phyloP scores from a whole-genome alignment of 257 asterid genomes.

The Lycium ferocissimum region DNA sequence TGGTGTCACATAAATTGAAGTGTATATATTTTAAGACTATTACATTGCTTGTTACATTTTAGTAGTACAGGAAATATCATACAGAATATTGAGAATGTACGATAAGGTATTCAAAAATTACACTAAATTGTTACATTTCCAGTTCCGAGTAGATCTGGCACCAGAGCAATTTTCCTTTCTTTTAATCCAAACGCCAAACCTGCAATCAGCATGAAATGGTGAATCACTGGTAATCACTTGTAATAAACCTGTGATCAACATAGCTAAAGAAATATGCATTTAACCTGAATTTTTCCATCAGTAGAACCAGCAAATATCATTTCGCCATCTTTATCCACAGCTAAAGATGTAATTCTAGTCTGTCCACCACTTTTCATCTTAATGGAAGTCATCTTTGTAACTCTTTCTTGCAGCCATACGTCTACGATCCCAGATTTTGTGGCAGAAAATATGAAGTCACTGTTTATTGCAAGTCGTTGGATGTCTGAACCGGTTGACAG shows the following conservation, averaged over 20 bases:
- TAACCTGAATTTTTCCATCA: constrained; percentile 79
- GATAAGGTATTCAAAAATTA: not conserved
- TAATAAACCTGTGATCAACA: not conserved
- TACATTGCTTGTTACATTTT: not conserved
- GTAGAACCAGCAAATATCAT: constrained; percentile 75
- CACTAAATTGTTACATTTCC: not conserved
- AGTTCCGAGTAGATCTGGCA: not conserved
- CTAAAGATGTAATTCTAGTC: constrained; percentile 50
- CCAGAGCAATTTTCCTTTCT: not conserved
- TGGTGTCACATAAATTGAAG: too few species aligned
- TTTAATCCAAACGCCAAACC: constrained; percentile 39
- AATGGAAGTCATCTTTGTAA: constrained; percentile 57
- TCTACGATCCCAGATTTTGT: constrained; percentile 71
- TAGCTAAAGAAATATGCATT: not conserved
- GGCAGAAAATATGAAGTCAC: constrained; percentile 67
- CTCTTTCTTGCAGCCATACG: constrained; percentile 71
- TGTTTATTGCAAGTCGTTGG: constrained; percentile 54
- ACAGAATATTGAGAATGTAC: not conserved
- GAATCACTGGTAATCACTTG: not conserved
- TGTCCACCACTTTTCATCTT: constrained; percentile 50
- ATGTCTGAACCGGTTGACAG: constrained; percentile 59
- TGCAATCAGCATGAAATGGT: constrained; percentile 6
- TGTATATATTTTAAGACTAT: too few species aligned
- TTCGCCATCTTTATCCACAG: constrained; percentile 63
- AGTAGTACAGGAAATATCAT: not conserved